phyloP scores from a whole-genome alignment of 495 filamentous ascomycete species.

The Copromyces sp. region DNA sequence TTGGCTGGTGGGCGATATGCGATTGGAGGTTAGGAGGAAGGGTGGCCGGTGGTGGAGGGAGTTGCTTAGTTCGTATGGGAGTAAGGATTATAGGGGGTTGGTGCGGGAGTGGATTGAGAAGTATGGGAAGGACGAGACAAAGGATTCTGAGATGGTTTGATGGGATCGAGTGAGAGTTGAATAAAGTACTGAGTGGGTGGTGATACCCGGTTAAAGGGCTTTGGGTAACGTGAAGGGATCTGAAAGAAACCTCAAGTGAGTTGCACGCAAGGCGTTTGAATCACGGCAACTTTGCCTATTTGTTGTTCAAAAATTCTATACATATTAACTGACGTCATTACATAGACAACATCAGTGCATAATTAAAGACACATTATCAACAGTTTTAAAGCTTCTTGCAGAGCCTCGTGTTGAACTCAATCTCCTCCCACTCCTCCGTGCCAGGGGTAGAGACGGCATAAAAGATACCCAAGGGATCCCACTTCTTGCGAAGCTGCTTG shows the following conservation, averaged over 20 bases:
- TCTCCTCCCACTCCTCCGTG: conserved; percentile 30
- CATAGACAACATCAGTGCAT: background rate
- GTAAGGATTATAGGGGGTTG: conserved; percentile 43
- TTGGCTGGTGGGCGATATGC: conserved; percentile 50
- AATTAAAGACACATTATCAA: background rate
- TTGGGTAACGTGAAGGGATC: background rate
- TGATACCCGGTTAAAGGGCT: background rate
- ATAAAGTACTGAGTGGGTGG: background rate
- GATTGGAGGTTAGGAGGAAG: conserved; percentile 22
- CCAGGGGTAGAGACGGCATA: conserved; percentile 30
- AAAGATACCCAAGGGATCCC: conserved; percentile 45
- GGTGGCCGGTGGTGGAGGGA: conserved; percentile 17
- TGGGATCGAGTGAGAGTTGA: background rate
- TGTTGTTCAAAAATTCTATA: background rate
- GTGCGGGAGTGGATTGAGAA: conserved; percentile 39
- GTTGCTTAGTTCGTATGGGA: conserved; percentile 36
- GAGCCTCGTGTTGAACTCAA: conserved; percentile 25
- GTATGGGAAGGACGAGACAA: background rate
- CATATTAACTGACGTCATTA: background rate
- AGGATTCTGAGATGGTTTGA: background rate
- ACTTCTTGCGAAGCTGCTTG: conserved; percentile 36
- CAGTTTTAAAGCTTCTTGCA: conserved; percentile 11
- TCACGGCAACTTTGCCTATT: background rate
- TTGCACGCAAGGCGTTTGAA: background rate
- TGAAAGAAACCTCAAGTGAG: background rate